Percentiles rank a stretch among this genome's conserved stretches.
Conservation (phyloP, 2,329 filamentous ascomycete species). For the Ramularia endophylla region DNA sequence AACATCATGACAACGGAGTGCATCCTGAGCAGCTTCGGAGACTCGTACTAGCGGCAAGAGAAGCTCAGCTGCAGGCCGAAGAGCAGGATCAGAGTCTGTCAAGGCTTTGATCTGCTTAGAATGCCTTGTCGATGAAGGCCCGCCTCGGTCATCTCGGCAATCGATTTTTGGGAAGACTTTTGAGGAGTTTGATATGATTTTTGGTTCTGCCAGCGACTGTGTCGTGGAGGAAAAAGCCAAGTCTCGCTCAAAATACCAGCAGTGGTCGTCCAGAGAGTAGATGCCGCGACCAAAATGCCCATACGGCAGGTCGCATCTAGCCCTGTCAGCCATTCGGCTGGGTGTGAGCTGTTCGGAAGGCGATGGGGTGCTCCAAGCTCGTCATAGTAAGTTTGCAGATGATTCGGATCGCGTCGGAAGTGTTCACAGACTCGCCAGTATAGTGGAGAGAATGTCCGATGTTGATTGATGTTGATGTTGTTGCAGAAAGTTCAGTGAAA, state of each 20-base stretch:
- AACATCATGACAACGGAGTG: slow-evolving; percentile 35
- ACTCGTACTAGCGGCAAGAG: slow-evolving; percentile 19
- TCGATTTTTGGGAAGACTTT: background rate
- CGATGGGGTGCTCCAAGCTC: slow-evolving; percentile 1
- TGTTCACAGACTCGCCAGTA: no score
- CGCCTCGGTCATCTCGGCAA: background rate
- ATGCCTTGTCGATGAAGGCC: slow-evolving; percentile 4
- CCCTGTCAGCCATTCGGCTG: slow-evolving; percentile 54
- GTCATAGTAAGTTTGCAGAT: slow-evolving; percentile 15
- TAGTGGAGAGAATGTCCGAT: no score
- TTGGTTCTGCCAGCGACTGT: slow-evolving; percentile 22
- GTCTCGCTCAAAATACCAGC: slow-evolving; percentile 37
- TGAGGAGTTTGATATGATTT: slow-evolving; percentile 11
- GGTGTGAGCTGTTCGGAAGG: slow-evolving; percentile 14
- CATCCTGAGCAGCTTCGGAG: slow-evolving; percentile 30
- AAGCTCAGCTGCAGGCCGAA: slow-evolving; percentile 16
- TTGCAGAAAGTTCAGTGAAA: no score
- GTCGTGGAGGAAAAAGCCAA: slow-evolving; percentile 11
- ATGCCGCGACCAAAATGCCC: slow-evolving; percentile 49
- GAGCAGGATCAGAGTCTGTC: slow-evolving; percentile 17
- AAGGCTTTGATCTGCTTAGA: slow-evolving; percentile 17
- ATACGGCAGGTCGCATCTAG: slow-evolving; percentile 44
- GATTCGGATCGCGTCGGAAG: no score
- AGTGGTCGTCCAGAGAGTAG: slow-evolving; percentile 42
- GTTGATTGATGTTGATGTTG: no score